These are phyloP conservation scores for Phanerodontia chrysosporium DNA, from an alignment of 768 basidiomycete genomes.

Conservation along the genomic window DNA sequence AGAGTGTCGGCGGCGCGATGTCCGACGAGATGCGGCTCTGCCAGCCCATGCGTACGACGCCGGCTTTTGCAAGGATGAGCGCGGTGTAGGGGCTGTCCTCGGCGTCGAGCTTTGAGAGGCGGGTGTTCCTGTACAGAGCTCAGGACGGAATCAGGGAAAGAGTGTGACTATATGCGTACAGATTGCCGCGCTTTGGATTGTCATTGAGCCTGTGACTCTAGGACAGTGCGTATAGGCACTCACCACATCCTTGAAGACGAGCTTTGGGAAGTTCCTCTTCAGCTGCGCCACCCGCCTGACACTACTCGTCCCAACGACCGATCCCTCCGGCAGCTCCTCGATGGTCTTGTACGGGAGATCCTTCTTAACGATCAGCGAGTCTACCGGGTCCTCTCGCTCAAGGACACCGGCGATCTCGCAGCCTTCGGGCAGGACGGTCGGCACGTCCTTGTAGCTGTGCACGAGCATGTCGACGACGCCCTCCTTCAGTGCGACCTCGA, in stretches of 20 bases:
- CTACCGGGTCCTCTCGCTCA: conserved; percentile 84
- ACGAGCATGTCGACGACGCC: conserved; percentile 85
- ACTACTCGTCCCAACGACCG: conserved; percentile 93
- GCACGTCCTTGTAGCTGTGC: conserved; percentile 91
- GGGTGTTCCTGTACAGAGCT: conserved; percentile 63
- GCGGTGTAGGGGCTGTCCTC: conserved; percentile 77
- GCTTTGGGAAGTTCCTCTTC: conserved; percentile 65
- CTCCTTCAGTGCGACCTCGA: conserved; percentile 79
- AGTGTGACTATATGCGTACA: conserved; percentile 46
- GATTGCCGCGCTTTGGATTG: conserved; percentile 67
- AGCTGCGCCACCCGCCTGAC: conserved; percentile 91
- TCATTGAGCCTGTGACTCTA: background rate
- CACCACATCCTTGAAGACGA: conserved; percentile 87
- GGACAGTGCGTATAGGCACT: conserved; percentile 32
- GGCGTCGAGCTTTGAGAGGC: conserved; percentile 86
- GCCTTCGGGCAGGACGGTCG: conserved; percentile 79
- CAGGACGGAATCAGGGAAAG: background rate
- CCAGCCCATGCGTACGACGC: conserved; percentile 77
- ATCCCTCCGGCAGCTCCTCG: conserved; percentile 81
- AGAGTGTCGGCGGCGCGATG: conserved; percentile 68
- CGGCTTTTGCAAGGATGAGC: conserved; percentile 90
- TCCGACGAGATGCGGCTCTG: conserved; percentile 72
- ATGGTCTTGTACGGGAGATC: conserved; percentile 67
- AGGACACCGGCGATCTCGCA: conserved; percentile 84
- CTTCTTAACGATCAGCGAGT: conserved; percentile 81